Conservation (phyloP, 306 rosid genomes). For the Prosopis cineraria region DNA sequence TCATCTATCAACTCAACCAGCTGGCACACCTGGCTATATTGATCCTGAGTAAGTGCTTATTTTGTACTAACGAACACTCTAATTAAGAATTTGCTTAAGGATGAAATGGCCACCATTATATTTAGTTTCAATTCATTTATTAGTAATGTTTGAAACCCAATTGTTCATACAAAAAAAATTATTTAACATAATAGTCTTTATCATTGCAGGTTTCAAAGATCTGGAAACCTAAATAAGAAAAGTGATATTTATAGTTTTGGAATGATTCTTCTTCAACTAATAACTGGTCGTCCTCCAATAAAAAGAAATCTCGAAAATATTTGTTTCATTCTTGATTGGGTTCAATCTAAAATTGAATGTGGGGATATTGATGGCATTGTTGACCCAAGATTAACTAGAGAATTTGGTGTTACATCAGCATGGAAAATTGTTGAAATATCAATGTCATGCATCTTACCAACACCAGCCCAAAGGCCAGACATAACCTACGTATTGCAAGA, state of each 20-base stretch:
- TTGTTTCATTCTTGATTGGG: neutral
- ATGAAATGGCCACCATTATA: no score
- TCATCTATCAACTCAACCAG: conserved; percentile 25
- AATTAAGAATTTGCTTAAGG: no score
- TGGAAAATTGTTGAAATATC: neutral
- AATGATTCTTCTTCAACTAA: neutral
- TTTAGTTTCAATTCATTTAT: no score
- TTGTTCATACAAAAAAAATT: no score
- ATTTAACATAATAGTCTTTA: neutral
- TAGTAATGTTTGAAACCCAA: neutral
- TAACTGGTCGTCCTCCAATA: neutral
- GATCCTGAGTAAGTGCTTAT: conserved; percentile 48
- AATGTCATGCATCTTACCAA: neutral
- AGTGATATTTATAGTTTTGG: neutral
- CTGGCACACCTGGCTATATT: conserved; percentile 36
- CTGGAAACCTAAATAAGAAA: neutral
- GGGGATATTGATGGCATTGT: neutral
- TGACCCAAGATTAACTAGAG: neutral
- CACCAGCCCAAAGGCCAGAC: neutral
- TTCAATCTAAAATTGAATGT: neutral
- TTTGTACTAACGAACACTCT: no score
- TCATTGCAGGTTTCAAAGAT: neutral
- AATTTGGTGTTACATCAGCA: neutral
- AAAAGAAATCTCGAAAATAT: neutral
- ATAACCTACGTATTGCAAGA: neutral